Percentiles rank a stretch among this genome's conserved stretches.
Conservation (phyloP, 2,329 filamentous ascomycete species). For the Colletotrichum sp. region DNA sequence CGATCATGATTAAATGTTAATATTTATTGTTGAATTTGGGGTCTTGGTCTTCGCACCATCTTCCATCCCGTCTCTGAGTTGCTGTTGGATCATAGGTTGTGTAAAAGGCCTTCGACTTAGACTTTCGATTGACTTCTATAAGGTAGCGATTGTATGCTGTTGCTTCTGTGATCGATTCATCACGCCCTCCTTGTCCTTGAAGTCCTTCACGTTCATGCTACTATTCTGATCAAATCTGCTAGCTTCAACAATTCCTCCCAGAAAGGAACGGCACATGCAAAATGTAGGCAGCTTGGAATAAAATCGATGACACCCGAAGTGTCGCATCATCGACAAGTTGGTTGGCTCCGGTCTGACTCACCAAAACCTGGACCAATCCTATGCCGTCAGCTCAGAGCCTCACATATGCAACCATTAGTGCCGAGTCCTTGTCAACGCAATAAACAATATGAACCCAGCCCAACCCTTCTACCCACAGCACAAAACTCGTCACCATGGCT, state of each 20-base stretch:
- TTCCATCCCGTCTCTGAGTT: background rate
- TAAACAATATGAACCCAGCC: background rate
- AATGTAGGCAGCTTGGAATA: accelerated
- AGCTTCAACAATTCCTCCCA: accelerated
- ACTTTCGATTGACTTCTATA: background rate
- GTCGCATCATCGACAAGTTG: background rate
- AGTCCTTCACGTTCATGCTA: background rate
- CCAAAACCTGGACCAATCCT: background rate
- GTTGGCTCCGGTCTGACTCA: background rate
- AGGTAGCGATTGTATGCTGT: background rate
- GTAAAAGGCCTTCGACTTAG: background rate
- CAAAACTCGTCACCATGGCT: background rate
- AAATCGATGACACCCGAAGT: background rate
- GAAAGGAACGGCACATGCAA: background rate
- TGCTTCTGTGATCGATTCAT: accelerated
- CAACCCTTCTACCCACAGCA: accelerated
- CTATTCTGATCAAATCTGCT: accelerated
- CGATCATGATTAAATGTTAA: background rate
- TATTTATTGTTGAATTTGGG: background rate
- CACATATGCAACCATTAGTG: accelerated
- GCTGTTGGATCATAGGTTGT: background rate
- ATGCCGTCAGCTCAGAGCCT: background rate
- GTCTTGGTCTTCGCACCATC: background rate
- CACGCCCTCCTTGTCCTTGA: background rate
- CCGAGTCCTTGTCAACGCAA: background rate